phyloP scores from a whole-genome alignment of 2,329 filamentous ascomycete genomes.

The Aspergillus viridinutans region DNA sequence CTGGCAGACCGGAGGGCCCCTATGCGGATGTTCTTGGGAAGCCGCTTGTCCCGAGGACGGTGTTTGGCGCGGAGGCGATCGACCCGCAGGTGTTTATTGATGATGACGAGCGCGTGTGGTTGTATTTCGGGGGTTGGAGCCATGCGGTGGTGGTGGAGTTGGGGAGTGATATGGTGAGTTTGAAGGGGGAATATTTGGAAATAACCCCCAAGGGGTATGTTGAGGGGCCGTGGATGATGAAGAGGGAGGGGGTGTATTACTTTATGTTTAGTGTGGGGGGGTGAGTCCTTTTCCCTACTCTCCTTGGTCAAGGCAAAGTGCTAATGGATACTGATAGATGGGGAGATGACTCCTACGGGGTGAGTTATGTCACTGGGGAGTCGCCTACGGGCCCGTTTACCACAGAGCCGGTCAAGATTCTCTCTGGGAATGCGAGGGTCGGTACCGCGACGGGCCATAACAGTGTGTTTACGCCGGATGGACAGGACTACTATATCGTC shows the following conservation, averaged over 20 bases:
- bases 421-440: conserved; percentile 23
- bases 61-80: conserved; percentile 48
- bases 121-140: conserved; percentile 44
- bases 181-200: conserved; percentile 43
- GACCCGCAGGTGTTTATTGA: conserved; percentile 46
- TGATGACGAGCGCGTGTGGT: conserved; percentile 41
- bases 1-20: conserved; percentile 33
- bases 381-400: conserved; percentile 43
- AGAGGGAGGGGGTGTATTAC: conserved; percentile 41
- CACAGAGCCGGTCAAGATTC: conserved; percentile 34
- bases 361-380: conserved; percentile 42
- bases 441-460: conserved; percentile 41
- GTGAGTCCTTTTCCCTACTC: conserved; percentile 9
- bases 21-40: conserved; percentile 41
- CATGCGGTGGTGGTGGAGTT: conserved; percentile 44
- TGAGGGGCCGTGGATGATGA: conserved; percentile 44
- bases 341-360: conserved; percentile 45
- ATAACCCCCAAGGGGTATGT: conserved; percentile 47
- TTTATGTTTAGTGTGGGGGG: conserved; percentile 45
- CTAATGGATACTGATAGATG: conserved; percentile 24
- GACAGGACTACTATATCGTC: conserved; percentile 44
- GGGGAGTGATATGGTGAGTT: conserved; percentile 43
- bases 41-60: conserved; percentile 42
- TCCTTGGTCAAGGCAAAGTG: background rate
- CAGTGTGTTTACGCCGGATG: conserved; percentile 38